Conservation (phyloP, 106 monocot species). For the Platanthera guangdongensis region DNA sequence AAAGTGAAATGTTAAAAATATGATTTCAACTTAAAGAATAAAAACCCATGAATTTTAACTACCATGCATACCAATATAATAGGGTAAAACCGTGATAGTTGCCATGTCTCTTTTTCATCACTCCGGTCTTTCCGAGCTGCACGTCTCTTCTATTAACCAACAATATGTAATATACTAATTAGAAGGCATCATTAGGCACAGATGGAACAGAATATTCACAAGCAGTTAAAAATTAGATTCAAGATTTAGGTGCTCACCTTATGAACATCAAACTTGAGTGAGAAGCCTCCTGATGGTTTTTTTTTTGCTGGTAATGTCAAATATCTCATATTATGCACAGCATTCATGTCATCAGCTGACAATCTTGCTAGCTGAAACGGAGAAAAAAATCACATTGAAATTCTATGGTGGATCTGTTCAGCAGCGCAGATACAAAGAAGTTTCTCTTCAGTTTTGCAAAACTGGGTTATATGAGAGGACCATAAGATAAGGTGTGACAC, state of each 20-base stretch:
- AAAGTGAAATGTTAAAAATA: not conserved
- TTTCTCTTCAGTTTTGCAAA: not conserved
- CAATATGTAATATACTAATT: slow-evolving; percentile 5
- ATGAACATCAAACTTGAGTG: slow-evolving; percentile 82
- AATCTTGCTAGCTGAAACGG: slow-evolving; percentile 69
- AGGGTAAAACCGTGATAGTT: slow-evolving; percentile 81
- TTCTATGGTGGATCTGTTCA: not conserved
- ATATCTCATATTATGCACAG: slow-evolving; percentile 72
- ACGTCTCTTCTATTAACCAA: slow-evolving; percentile 70
- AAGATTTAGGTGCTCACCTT: slow-evolving; percentile 37
- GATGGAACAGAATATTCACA: not conserved
- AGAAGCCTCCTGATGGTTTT: slow-evolving; percentile 67
- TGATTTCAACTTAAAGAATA: not conserved
- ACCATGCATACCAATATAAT: slow-evolving; percentile 58
- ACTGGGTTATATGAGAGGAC: not conserved
- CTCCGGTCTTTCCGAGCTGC: slow-evolving; percentile 65
- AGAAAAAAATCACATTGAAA: slow-evolving; percentile 6
- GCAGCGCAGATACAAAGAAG: not conserved
- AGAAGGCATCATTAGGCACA: not conserved
- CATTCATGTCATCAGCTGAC: slow-evolving; percentile 82
- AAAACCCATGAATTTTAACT: not conserved
- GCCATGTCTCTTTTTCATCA: slow-evolving; percentile 65
- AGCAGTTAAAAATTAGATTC: not conserved
- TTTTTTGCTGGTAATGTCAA: slow-evolving; percentile 55
- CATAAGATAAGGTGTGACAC: not conserved